A percentile compares a stretch with the other conserved stretches of the same genome.
These are phyloP conservation scores for Arabidopsis arenosa DNA, from an alignment of 345 rosid genomes.

Conservation along the genomic window DNA sequence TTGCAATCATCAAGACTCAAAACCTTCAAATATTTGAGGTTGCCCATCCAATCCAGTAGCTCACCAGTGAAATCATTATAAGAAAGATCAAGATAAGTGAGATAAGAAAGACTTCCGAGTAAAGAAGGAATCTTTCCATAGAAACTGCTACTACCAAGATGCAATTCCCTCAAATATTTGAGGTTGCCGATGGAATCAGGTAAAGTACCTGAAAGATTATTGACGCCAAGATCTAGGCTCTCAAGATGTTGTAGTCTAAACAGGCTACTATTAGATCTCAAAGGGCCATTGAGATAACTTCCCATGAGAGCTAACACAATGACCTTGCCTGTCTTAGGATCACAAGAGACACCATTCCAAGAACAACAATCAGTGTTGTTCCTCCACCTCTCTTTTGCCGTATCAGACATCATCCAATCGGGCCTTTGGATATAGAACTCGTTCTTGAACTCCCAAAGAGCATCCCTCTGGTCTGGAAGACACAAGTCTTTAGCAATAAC, in stretches of 20 bases:
- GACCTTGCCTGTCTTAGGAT: conserved; percentile 8
- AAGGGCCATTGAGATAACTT: conserved; percentile 2
- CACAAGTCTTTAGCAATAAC: background rate
- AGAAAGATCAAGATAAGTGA: conserved; percentile 22
- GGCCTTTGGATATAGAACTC: background rate
- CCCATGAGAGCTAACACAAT: background rate
- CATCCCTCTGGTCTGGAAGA: conserved; percentile 19
- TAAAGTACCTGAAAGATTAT: background rate
- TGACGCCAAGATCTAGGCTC: fast-evolving
- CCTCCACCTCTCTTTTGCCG: background rate
- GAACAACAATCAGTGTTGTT: conserved; percentile 33
- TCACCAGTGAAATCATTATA: conserved; percentile 41
- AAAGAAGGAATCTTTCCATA: conserved; percentile 37
- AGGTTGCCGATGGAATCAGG: conserved; percentile 36
- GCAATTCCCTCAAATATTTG: background rate
- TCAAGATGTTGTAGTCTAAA: conserved; percentile 20
- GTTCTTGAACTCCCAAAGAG: conserved; percentile 26
- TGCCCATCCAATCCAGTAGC: background rate
- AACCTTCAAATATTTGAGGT: background rate
- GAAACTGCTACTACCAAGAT: fast-evolving
- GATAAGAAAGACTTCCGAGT: conserved; percentile 37
- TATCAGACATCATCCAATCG: no score
- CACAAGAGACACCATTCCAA: conserved; percentile 36
- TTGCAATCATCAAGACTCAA: background rate
- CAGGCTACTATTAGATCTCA: conserved; percentile 10